These are phyloP conservation scores for Volutella citrinella DNA, from an alignment of 2,329 filamentous ascomycete genomes.

Conservation along the genomic window DNA sequence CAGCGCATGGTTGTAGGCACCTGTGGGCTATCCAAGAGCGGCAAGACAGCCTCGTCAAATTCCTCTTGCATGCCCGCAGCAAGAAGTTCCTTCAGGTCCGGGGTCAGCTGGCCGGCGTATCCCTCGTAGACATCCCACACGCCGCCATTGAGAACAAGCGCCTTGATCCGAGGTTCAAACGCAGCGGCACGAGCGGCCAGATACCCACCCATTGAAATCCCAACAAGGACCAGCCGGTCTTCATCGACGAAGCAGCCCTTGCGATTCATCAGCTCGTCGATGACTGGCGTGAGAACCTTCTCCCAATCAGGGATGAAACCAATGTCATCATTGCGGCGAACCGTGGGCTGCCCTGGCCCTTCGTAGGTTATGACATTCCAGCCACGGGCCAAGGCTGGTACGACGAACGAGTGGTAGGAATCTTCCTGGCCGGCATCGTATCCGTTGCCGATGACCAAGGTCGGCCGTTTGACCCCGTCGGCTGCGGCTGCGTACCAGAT, in stretches of 20 bases:
- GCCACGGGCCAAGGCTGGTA: conserved; percentile 35
- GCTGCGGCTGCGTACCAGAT: conserved; percentile 31
- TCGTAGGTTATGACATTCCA: conserved; percentile 45
- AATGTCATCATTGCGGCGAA: conserved; percentile 37
- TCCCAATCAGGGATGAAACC: conserved; percentile 46
- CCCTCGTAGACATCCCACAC: conserved; percentile 27
- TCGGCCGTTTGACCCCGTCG: conserved; percentile 28
- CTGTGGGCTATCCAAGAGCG: conserved; percentile 5
- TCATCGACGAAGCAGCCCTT: conserved; percentile 27
- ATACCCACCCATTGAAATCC: conserved; percentile 40
- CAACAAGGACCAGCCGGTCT: conserved; percentile 34
- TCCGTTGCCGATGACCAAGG: conserved; percentile 39
- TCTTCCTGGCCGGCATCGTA: conserved; percentile 45
- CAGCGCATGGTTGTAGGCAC: conserved; percentile 20
- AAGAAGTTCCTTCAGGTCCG: conserved; percentile 4
- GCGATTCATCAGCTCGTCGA: conserved; percentile 33
- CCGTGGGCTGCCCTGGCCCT: conserved; percentile 42
- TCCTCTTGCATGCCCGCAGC: conserved; percentile 10
- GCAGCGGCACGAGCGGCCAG: conserved; percentile 40
- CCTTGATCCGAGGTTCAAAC: conserved; percentile 40
- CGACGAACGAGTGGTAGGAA: conserved; percentile 35
- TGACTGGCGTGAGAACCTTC: conserved; percentile 35
- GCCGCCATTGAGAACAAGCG: conserved; percentile 36
- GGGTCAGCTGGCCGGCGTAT: conserved; percentile 4
- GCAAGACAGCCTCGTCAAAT: conserved; percentile 13